These are phyloP conservation scores for Diaporthe sp. DNA, from an alignment of 2,329 filamentous ascomycete genomes.

Conservation along the genomic window DNA sequence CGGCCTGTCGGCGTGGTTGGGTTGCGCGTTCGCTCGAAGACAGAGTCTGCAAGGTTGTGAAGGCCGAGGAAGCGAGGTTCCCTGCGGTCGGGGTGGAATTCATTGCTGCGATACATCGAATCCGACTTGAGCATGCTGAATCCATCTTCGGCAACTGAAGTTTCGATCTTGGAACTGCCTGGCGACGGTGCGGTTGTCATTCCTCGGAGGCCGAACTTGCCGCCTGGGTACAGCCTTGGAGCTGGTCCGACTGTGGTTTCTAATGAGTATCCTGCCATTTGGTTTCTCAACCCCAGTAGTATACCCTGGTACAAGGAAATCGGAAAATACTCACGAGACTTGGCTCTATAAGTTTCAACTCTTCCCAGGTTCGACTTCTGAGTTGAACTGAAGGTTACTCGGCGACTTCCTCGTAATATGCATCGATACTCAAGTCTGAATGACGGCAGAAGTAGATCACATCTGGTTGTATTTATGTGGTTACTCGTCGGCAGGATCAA, in stretches of 20 bases:
- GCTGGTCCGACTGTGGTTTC: background rate
- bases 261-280: background rate
- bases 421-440: background rate
- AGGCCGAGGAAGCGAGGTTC: background rate
- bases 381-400: background rate
- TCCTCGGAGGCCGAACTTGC: background rate
- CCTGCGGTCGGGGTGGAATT: background rate
- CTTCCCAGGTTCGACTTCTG: background rate
- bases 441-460: too few species aligned
- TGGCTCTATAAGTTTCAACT: background rate
- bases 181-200: background rate
- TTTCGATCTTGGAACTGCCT: background rate
- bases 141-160: background rate
- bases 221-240: background rate
- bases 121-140: background rate
- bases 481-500: background rate
- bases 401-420: background rate
- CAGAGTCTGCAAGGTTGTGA: background rate
- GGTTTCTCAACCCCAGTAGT: background rate
- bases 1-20: background rate
- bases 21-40: background rate
- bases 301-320: background rate
- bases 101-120: constrained; percentile 3
- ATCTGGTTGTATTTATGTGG: background rate
- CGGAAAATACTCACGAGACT: background rate